These are phyloP conservation scores for Micractinium sp. DNA, from an alignment of 139 green algal genomes.

Conservation along the genomic window DNA sequence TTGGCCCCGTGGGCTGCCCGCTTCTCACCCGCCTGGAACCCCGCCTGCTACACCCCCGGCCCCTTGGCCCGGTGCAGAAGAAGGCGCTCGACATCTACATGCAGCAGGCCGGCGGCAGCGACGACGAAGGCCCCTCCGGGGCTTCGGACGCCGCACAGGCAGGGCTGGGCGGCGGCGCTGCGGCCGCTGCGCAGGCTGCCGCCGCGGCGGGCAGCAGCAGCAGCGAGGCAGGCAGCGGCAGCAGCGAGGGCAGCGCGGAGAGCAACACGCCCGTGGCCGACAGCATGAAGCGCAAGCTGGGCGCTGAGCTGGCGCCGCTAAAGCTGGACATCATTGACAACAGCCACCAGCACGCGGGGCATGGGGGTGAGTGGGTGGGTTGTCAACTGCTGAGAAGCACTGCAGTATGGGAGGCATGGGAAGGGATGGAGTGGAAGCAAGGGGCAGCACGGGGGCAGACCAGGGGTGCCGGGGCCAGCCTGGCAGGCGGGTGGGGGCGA, in stretches of 20 bases:
- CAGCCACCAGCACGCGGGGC: constrained; percentile 65
- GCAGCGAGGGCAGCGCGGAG: neutral
- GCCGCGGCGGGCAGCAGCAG: neutral
- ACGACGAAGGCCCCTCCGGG: neutral
- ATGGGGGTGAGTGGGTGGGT: constrained; percentile 35
- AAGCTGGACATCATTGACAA: constrained; percentile 65
- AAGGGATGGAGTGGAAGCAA: too few relatives aligned
- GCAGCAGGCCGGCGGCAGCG: constrained; percentile 11
- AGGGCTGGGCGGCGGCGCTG: neutral
- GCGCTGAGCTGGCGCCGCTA: constrained; percentile 35
- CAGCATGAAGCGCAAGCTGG: constrained; percentile 56
- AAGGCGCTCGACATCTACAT: constrained; percentile 69
- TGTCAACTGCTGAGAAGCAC: neutral
- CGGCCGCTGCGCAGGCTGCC: neutral
- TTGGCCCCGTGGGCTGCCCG: neutral
- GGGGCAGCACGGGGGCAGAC: too few relatives aligned
- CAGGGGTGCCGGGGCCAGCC: too few relatives aligned
- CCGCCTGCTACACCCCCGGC: neutral
- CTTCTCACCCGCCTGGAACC: neutral
- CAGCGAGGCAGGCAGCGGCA: neutral
- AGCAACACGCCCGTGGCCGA: constrained; percentile 50
- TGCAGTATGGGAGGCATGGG: too few relatives aligned
- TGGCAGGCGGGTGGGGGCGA: neutral
- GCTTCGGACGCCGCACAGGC: neutral
- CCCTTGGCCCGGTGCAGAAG: constrained; percentile 60